Conservation (phyloP, 495 filamentous ascomycete species). For the Penicillium flavigenum region DNA sequence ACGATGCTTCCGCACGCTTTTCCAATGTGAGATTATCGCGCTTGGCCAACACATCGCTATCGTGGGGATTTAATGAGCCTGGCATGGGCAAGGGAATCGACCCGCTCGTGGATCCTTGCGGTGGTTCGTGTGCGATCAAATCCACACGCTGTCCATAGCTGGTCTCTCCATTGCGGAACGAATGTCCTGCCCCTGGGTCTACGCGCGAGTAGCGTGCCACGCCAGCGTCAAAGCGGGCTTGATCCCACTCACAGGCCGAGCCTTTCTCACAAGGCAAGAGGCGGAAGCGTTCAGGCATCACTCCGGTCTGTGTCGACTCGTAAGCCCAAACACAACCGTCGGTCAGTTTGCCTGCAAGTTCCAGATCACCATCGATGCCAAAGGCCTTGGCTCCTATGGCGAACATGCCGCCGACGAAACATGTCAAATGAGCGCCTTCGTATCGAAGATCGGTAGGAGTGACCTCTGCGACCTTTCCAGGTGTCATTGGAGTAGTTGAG, state of each 20-base stretch:
- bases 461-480: conserved; percentile 19
- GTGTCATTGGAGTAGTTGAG: conserved; percentile 49
- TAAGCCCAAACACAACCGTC: conserved; percentile 97
- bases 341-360: conserved; percentile 77
- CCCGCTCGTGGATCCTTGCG: conserved; percentile 6
- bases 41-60: conserved; percentile 19
- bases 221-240: conserved; percentile 59
- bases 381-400: conserved; percentile 88
- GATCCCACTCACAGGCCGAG: conserved; percentile 71
- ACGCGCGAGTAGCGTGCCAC: conserved; percentile 19
- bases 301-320: conserved; percentile 71
- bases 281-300: conserved; percentile 81
- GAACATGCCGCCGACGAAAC: conserved; percentile 94
- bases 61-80: conserved; percentile 29
- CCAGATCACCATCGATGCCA: conserved; percentile 70
- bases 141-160: conserved; percentile 31
- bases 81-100: conserved; percentile 29
- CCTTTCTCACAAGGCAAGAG: conserved; percentile 66
- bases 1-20: not conserved
- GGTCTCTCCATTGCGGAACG: conserved; percentile 29
- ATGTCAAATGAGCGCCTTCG: conserved; percentile 77
- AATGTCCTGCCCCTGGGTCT: conserved; percentile 49
- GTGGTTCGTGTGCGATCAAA: conserved; percentile 12
- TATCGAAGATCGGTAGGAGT: conserved; percentile 39
- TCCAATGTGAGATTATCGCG: conserved; percentile 20